Conservation (phyloP, 2,329 filamentous ascomycete genomes). For the Sclerotinia subarctica region DNA sequence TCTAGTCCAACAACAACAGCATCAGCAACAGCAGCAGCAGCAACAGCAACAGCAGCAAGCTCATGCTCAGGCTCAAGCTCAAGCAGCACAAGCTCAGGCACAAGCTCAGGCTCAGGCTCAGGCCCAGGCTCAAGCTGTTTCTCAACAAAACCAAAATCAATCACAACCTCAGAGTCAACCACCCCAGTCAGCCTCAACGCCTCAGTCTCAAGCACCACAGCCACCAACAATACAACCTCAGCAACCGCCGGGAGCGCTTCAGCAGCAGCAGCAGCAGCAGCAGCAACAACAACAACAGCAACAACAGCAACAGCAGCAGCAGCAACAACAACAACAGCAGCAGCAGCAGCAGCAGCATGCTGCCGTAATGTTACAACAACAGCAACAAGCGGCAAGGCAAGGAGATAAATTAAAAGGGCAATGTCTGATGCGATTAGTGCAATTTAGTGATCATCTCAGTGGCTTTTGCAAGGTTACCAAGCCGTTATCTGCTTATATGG, state of each 20-base stretch:
- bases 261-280: conserved; percentile 33
- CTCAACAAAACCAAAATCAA: conserved; percentile 49
- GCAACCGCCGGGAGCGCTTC: conserved; percentile 42
- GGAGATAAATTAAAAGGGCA: conserved; percentile 49
- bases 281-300: conserved; percentile 32
- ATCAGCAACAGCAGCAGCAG: conserved; percentile 44
- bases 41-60: conserved; percentile 7
- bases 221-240: conserved; percentile 41
- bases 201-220: conserved; percentile 42
- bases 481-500: conserved; percentile 31
- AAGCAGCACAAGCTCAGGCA: conserved; percentile 40
- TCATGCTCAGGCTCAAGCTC: not conserved
- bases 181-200: conserved; percentile 42
- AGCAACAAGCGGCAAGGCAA: conserved; percentile 40
- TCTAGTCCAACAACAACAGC: conserved; percentile 49
- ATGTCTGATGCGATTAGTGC: conserved; percentile 57
- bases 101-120: conserved; percentile 36
- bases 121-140: conserved; percentile 41
- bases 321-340: conserved; percentile 31
- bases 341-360: conserved; percentile 28
- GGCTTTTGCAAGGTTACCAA: conserved; percentile 50
- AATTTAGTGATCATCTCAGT: conserved; percentile 61
- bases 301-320: conserved; percentile 27
- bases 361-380: conserved; percentile 32
- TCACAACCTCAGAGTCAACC: conserved; percentile 44